Evolutionary conservation across 352 stramenopile species (phyloP), one percentile per base, ranked within the genome.

Genomic region (Pythium folliculosum): DNA sequence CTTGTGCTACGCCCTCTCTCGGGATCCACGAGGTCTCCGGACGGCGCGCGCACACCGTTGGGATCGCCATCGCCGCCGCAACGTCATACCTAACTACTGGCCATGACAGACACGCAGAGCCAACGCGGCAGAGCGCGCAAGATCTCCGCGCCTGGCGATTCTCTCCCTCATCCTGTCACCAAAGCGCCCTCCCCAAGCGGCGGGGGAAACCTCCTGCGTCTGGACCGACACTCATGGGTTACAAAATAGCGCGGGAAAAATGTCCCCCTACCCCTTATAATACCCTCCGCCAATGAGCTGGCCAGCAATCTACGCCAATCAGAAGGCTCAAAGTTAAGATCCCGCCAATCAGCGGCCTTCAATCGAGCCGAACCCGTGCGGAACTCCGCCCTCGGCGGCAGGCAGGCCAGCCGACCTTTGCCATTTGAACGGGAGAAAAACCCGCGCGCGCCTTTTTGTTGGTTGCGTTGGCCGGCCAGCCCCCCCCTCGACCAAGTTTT

Each of bases 291-390:
- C 64, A 76, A 76, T 76, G 40, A 70, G 6, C 10, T 21, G 1
- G 6, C 21, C 13, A 35, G 44, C 19, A 4, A 14, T 25, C 47
- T 56, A 35, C n/a, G 17, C 67, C 73, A 79, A 79, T 77, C 21
- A 72, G 10, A 68, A 30, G 9, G 0, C 32, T 23, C 17, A n/a
- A 49, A 50, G 47, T 62, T 61, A 62, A 65, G 53, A 65, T 70
- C 56, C 62, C 61, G 47, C 70, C 65, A 77, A 77, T 77, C 56
- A 73, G 9, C 44, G 48, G 0, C 16, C 23, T 47, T 14, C 9
- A 21, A 63, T 25, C 55, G 72, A 65, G 63, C 58, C 66, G 44
- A 60, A 60, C 30, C 38, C 43, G 4, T 3, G 16, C 6, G 43
- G 40, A 49, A 19, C 19, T 8, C 13, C 40, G 35, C 40, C 12